phyloP scores from a whole-genome alignment of 345 rosid genomes.

The Eutrema heterophyllum region DNA sequence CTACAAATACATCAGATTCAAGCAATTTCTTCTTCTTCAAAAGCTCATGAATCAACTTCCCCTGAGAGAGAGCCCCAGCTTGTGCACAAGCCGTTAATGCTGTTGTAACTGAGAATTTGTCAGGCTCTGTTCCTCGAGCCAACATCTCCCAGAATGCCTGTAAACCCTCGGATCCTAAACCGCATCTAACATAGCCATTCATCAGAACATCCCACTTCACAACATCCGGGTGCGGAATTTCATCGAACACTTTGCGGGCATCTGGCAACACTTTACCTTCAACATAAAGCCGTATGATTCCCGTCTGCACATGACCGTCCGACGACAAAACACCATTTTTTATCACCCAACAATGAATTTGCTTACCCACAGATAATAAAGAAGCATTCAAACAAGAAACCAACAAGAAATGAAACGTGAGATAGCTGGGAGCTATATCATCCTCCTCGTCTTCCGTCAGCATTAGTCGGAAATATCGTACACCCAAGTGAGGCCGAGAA shows the following conservation, averaged over 20 bases:
- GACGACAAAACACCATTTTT: conserved; percentile 40
- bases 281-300: conserved; percentile 32
- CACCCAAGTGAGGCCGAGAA: conserved; percentile 33
- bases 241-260: conserved; percentile 49
- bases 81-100: conserved; percentile 55
- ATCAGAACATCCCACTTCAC: conserved; percentile 54
- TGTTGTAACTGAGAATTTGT: conserved; percentile 44
- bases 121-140: conserved; percentile 40
- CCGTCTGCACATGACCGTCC: conserved; percentile 52
- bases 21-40: conserved; percentile 32
- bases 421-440: conserved; percentile 35
- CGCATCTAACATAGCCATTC: conserved; percentile 38
- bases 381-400: conserved; percentile 35
- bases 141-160: conserved; percentile 43
- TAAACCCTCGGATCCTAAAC: conserved; percentile 38
- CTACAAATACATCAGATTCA: conserved; percentile 40
- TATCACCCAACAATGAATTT: conserved; percentile 42
- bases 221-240: conserved; percentile 46
- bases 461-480: conserved; percentile 41
- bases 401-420: conserved; percentile 43
- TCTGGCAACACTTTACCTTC: conserved; percentile 25
- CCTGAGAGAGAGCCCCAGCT: conserved; percentile 44
- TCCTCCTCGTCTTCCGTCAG: conserved; percentile 10
- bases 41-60: conserved; percentile 56
- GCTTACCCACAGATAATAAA: conserved; percentile 28